Evolutionary conservation across 2,329 filamentous ascomycete species (phyloP).

Genomic region (Penicillium nordicum): DNA sequence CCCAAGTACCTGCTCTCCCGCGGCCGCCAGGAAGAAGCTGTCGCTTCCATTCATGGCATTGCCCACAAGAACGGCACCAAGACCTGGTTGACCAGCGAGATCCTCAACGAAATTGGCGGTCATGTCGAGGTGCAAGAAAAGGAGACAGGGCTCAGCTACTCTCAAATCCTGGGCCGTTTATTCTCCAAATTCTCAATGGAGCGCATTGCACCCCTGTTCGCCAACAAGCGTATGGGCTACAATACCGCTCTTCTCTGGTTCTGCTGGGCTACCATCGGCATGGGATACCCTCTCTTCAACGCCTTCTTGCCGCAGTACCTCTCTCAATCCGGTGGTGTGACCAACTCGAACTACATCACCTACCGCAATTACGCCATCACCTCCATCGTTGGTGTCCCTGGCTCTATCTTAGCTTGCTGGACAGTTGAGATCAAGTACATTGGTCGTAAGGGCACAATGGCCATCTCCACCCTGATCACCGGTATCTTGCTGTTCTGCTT

Average conservation of each 20-base stretch:
- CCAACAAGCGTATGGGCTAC: slow-evolving; percentile 45
- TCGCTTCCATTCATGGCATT: slow-evolving; percentile 74
- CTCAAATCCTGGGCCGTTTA: slow-evolving; percentile 55
- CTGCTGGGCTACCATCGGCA: slow-evolving; percentile 76
- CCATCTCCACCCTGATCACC: slow-evolving; percentile 50
- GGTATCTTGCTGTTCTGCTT: slow-evolving; percentile 56
- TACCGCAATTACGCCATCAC: slow-evolving; percentile 84
- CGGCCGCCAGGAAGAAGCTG: slow-evolving; percentile 72
- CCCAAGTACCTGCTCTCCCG: slow-evolving; percentile 76
- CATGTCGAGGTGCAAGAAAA: slow-evolving; percentile 41
- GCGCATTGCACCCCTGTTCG: slow-evolving; percentile 63
- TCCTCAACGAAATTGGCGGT: slow-evolving; percentile 53
- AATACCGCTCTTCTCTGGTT: slow-evolving; percentile 65
- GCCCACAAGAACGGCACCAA: slow-evolving; percentile 65
- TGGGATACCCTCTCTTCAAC: slow-evolving; percentile 86
- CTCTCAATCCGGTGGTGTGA: slow-evolving; percentile 58
- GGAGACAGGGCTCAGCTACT: slow-evolving; percentile 37
- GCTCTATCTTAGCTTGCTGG: slow-evolving; percentile 69
- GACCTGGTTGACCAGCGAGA: slow-evolving; percentile 72
- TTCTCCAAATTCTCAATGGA: slow-evolving; percentile 64
- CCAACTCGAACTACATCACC: slow-evolving; percentile 43
- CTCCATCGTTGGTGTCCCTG: slow-evolving; percentile 71
- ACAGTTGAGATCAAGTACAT: slow-evolving; percentile 67
- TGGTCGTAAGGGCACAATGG: slow-evolving; percentile 57
- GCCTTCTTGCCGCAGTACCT: slow-evolving; percentile 85